Base-by-base conservation (phyloP, 345 rosid species). In the Erysimum cheiranthoides region DNA sequence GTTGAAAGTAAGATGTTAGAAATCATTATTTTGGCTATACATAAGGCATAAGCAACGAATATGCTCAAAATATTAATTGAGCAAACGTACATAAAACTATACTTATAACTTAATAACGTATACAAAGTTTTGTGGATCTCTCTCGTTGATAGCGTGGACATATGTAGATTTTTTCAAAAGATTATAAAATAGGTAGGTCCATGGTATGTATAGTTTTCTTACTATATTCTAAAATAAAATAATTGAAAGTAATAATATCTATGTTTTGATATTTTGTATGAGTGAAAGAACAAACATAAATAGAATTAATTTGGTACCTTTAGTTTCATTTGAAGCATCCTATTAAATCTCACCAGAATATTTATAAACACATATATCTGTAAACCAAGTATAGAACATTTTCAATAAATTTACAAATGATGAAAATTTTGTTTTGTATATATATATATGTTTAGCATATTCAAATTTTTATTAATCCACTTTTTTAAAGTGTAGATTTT, bases 291-390 rank as follows among this genome's bases (percentile, higher is more conserved):
- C 35, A 42, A 40, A 62, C 6, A 14, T 42, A 32, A 61, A 14
- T 25, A 27, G 67, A 27, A 27, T 45, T 30, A 27, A 27, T 45
- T 30, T 42, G 68, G 38, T 42, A 43, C 52, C 52, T 62, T 62
- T 43, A 45, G 68, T n/a, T 64, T 45, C 68, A 45, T 43, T n/a
- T 64, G 54, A 64, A 64, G 68, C 54, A 64, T 63, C 53, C 38
- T 45, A 64, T 64, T 64, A 64, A 45, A 43, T 63, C 6, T 34
- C 51, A 46, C 8, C 32, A 52, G 10, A 52, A 10, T 5, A 45
- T 45, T 45, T n/a, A n/a, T n/a, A n/a, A n/a, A n/a, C n/a, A n/a
- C n/a, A n/a, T n/a, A n/a, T n/a, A n/a, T n/a, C n/a, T n/a, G n/a
- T n/a, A n/a, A n/a, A n/a, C n/a, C n/a, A n/a, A n/a, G n/a, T n/a